Evolutionary conservation across 176 grass and related monocot genomes (phyloP), one percentile per base, ranked within the genome.

Genomic region (Triticum timopheevii): DNA sequence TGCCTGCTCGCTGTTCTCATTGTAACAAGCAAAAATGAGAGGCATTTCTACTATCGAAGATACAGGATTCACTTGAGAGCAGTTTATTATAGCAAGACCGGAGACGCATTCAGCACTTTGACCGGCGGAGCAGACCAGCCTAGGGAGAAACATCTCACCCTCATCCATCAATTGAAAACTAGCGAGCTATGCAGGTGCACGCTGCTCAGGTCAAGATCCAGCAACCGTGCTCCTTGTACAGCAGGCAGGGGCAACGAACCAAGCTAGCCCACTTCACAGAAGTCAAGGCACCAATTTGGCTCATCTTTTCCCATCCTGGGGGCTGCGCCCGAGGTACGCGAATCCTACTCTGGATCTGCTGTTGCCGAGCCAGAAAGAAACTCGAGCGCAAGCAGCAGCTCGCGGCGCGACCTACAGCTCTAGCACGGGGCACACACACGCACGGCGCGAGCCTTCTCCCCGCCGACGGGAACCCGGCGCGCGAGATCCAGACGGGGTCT

Each of bases 11-110:
- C 0, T 54, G 7, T 54, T 19, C 50, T 0, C 50, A 7, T 19
- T 54, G 50, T 54, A 73, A 45, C 12, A 6, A 47, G 71, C 6
- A 2, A 1, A 25, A 40, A 27, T 1, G 7, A 2, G 0, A 19
- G 1, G 0, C 35, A 71, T 6, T 71, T 20, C 38, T 40, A 12
- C 20, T 6, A 5, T 0, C 10, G 0, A 0, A 0, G 6, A 13
- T 1, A 3, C 69, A 16, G 47, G 33, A 13, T 28, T 6, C 28
- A 3, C 5, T 66, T 31, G 0, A 16, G 65, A 33, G 28, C 28
- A 19, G 24, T 1, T 33, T 33, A 1, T n/a, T n/a, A n/a, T 67
- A 6, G 27, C 65, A 34, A 9, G 15, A 19, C 17, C 30, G 0
- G 2, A 8, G 0, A 66, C 0, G 28, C 65, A 67, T 0, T 24